Evolutionary conservation across 495 filamentous ascomycete species (phyloP).

Genomic region (Clavariopsis aquatica): DNA sequence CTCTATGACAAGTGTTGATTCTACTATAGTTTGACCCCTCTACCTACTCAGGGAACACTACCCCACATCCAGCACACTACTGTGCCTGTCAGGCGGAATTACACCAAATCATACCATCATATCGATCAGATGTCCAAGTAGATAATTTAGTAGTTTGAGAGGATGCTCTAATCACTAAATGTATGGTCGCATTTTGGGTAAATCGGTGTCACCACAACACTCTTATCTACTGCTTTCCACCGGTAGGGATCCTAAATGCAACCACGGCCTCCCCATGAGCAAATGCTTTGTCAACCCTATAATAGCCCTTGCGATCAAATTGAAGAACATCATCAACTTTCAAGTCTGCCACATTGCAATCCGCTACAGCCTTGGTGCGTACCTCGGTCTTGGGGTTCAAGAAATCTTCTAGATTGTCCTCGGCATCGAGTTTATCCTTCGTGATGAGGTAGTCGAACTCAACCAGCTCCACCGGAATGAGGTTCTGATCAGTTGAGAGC

Average conservation of each 20-base stretch:
- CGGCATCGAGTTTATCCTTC: slow-evolving; percentile 83
- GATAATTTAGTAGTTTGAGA: not conserved
- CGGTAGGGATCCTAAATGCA: slow-evolving; percentile 48
- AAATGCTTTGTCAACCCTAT: slow-evolving; percentile 68
- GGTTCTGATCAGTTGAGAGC: slow-evolving; percentile 73
- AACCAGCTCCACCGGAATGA: slow-evolving; percentile 79
- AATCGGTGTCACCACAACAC: not conserved
- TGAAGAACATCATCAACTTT: slow-evolving; percentile 87
- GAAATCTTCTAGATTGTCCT: slow-evolving; percentile 79
- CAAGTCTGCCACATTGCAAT: slow-evolving; percentile 73
- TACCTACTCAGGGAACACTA: no score
- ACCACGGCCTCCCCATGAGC: slow-evolving; percentile 48
- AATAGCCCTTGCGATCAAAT: slow-evolving; percentile 92
- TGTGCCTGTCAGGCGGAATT: not conserved
- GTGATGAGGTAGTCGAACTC: slow-evolving; percentile 92
- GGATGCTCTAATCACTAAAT: not conserved
- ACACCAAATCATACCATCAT: not conserved
- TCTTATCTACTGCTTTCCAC: slow-evolving; percentile 37
- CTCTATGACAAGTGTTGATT: no score
- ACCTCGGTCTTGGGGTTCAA: slow-evolving; percentile 75
- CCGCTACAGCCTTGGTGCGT: slow-evolving; percentile 72
- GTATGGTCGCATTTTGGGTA: not conserved
- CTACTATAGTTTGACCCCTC: no score
- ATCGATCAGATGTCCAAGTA: not conserved
- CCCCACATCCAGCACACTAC: no score